Base-by-base conservation (phyloP, 2,329 filamentous ascomycete genomes). In the Hypoxylon sp. region DNA sequence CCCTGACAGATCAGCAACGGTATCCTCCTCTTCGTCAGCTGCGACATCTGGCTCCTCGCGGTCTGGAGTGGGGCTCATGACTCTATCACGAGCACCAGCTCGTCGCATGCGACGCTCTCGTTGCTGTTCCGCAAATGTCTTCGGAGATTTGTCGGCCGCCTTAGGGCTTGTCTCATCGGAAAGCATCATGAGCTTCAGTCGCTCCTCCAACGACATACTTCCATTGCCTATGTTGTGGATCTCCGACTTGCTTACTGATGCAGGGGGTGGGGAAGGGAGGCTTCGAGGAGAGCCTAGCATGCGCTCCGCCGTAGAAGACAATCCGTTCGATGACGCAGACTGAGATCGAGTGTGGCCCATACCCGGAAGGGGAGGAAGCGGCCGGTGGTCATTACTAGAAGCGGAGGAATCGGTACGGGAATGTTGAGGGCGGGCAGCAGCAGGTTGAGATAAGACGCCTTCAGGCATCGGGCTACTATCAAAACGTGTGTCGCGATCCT, bases 101-200 rank as follows among this genome's bases (percentile, higher is more conserved):
- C 90, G 86, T 72, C 90, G 84, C 82, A 92, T 88, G 25, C 89
- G 87, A 63, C 90, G 86, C 78, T 91, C 90, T 52, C 90, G 84
- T 76, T 91, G 90, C 70, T 87, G 85, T 75, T 90, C 88, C 2
- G 86, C 87, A 34, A 88, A 87, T 1, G 84, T 82, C 77, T 88
- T 89, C 52, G 69, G 63, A 3, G 74, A 57, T 34, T 60, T 67
- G 30, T 74, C 73, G 16, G 64, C 51, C 7, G 60, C 46, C 65
- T 77, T 77, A 23, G 75, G 75, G 54, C 74, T 76, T 12, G 69
- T 74, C 61, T 90, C 88, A 58, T 91, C 87, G 16, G 92, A 92
- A 47, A 94, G 86, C 89, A 95, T 94, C 92, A 97, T 96, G 50
- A 97, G 85, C 74, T 91, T 90, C 54, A 97, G 83, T 47, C 94